Percentiles rank a stretch among this genome's conserved stretches.
phyloP scores from a whole-genome alignment of 768 basidiomycete species.

The Mycena rebaudengoi region DNA sequence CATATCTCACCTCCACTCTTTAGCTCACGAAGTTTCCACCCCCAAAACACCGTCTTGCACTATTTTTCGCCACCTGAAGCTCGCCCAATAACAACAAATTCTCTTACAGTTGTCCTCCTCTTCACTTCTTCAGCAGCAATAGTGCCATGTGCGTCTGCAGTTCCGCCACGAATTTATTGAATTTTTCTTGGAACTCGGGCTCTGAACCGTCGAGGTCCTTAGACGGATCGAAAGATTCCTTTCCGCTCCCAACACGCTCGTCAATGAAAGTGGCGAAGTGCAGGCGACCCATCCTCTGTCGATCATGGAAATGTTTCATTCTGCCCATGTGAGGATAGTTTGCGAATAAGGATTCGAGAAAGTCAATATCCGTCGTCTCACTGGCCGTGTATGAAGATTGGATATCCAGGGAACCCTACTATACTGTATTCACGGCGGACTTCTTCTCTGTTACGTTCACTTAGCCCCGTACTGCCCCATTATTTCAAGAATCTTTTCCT shows the following conservation, averaged over 20 bases:
- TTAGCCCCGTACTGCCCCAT: too few species aligned
- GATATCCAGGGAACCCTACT: too few species aligned
- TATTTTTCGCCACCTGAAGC: too few species aligned
- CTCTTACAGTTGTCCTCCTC: too few species aligned
- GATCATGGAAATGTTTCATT: background rate
- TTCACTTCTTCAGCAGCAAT: too few species aligned
- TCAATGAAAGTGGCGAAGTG: conserved; percentile 4
- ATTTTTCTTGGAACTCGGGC: background rate
- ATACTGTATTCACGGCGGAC: too few species aligned
- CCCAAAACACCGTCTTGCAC: too few species aligned
- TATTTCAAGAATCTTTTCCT: too few species aligned
- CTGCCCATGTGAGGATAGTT: background rate
- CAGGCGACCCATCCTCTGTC: conserved; percentile 3
- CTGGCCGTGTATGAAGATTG: conserved; percentile 5
- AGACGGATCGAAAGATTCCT: background rate
- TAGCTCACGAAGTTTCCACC: too few species aligned
- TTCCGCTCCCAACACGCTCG: background rate
- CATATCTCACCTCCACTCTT: too few species aligned
- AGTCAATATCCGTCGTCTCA: conserved; percentile 4
- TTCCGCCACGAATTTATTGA: background rate
- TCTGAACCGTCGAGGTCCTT: conserved; percentile 5
- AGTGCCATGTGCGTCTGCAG: conserved; percentile 11
- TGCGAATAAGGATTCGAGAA: background rate
- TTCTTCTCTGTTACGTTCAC: too few species aligned
- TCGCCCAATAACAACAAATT: too few species aligned